Evolutionary conservation across 768 basidiomycete species (phyloP), one percentile per base, ranked within the genome.

Genomic region (Baorangia bicolor): DNA sequence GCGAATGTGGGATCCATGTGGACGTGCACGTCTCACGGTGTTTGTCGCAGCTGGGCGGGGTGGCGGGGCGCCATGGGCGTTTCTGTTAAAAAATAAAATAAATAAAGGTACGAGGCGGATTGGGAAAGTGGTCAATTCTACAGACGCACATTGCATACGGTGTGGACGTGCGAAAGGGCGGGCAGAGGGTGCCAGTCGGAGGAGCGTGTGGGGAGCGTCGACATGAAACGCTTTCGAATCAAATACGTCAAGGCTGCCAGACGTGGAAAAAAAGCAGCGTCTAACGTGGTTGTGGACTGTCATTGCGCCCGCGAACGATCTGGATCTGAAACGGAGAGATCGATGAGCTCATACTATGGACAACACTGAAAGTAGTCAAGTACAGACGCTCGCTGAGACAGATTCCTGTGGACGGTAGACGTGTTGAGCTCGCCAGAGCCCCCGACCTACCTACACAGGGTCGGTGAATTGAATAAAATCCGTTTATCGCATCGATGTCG

Each of bases 181-280:
- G 66, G 63, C 55, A 55, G 47, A 65, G 58, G 64, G 62, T 42
- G 39, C 34, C n/a, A n/a, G 39, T 57, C 64, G 64, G 61, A 61
- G 48, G 34, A 49, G 44, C 18, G 40, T 60, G 64, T 65, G 61
- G 65, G 56, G 64, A 49, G 65, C 58, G 61, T 64, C 53, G 43
- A 65, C 43, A 51, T 66, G 65, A 66, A 66, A 66, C 64, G 34
- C 42, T 27, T 53, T 49, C 30, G 47, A 51, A 35, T 49, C 30
- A 42, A 56, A 63, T 65, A 62, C 56, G 57, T 66, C 66, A 65
- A 53, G 51, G n/a, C 39, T 39, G 46, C 39, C 46, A 37, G 51
- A 56, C 43, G 27, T 41, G 39, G 41, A 56, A 51, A 39, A 27
- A 49, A 35, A 33, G 8, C 42, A 49, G 30, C 42, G 55, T 59